Base-by-base conservation (phyloP, 192 early-diverging fungal genomes). In the Mortierella claussenii region DNA sequence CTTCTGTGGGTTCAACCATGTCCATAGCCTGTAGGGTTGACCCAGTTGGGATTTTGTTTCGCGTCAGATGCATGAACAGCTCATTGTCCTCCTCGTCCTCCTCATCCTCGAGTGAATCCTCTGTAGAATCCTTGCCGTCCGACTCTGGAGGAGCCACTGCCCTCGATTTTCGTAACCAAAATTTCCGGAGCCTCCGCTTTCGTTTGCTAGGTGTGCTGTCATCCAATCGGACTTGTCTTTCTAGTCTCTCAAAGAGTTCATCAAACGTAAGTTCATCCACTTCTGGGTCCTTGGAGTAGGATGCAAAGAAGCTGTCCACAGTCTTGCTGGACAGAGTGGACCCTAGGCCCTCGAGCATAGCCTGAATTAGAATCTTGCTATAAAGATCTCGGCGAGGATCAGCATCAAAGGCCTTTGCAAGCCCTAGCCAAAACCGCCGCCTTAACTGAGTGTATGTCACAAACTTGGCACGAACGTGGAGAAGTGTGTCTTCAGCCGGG, bases 281-380 rank as follows among this genome's bases (percentile, higher is more conserved):
- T 42, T 65, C 66, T 10, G 86, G 86, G 27, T 83, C 69, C 42
- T 88, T 84, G 32, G 73, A 65, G 60, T 82, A 80, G 4, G 83
- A 79, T 13, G 55, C 37, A 79, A 84, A 88, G 64, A 92, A 90
- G 17, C 70, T 69, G 40, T 88, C 84, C 1, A 95, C 83, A 1
- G 90, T 90, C 27, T 86, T 81, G 48, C 87, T 86, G 0, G 87
- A 84, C 23, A 93, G 84, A 10, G 80, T 91, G 18, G 87, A 90
- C 15, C 90, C 90, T 3, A 95, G 65, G 27, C 81, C 83, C 43
- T 91, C 90, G 3, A 95, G 79, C 88, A 95, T 88, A 28, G 92
- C 83, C 44, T 86, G 85, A 4, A 95, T 75, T 34, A 76, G 24
- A 11, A 76, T 46, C 24, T 76, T 76, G 54, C 73, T 76, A 55